Evolutionary conservation across 2,329 filamentous ascomycete species (phyloP).

Genomic region (Penicillium corylophilum): DNA sequence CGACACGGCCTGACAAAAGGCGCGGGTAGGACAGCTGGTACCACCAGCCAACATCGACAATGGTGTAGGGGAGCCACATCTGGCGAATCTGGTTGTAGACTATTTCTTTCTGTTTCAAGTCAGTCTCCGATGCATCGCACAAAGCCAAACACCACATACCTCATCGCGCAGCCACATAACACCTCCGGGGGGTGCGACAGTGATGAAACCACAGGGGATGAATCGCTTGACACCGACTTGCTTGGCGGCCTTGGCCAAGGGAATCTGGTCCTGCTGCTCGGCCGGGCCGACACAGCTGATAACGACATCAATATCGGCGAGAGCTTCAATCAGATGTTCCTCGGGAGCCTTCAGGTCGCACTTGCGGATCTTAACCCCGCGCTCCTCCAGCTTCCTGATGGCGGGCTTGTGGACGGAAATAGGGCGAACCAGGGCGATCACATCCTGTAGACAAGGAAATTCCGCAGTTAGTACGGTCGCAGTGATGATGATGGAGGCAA

Average conservation of each 20-base stretch:
- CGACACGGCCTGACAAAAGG: slow-evolving; percentile 48
- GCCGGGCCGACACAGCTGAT: slow-evolving; percentile 43
- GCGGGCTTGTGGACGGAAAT: slow-evolving; percentile 50
- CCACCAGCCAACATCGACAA: slow-evolving; percentile 62
- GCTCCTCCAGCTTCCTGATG: slow-evolving; percentile 40
- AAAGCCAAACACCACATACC: slow-evolving; percentile 22
- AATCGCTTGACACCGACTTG: slow-evolving; percentile 53
- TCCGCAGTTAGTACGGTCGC: background rate
- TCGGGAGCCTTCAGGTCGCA: slow-evolving; percentile 46
- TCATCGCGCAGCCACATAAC: slow-evolving; percentile 44
- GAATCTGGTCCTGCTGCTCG: slow-evolving; percentile 44
- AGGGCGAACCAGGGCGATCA: slow-evolving; percentile 50
- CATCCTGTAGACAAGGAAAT: slow-evolving; percentile 36
- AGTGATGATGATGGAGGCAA: background rate
- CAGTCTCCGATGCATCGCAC: background rate
- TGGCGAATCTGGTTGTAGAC: slow-evolving; percentile 52
- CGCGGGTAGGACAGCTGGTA: slow-evolving; percentile 50
- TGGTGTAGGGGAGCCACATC: slow-evolving; percentile 53
- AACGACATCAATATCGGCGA: slow-evolving; percentile 48
- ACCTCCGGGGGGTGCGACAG: slow-evolving; percentile 47
- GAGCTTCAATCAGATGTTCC: slow-evolving; percentile 43
- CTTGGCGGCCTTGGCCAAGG: slow-evolving; percentile 50
- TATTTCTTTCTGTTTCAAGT: slow-evolving; percentile 47
- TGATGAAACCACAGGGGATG: slow-evolving; percentile 53
- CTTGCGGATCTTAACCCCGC: slow-evolving; percentile 46